These are phyloP conservation scores for Metschnikowia chrysomelidarum DNA, from an alignment of 805 yeast species.

Conservation along the genomic window DNA sequence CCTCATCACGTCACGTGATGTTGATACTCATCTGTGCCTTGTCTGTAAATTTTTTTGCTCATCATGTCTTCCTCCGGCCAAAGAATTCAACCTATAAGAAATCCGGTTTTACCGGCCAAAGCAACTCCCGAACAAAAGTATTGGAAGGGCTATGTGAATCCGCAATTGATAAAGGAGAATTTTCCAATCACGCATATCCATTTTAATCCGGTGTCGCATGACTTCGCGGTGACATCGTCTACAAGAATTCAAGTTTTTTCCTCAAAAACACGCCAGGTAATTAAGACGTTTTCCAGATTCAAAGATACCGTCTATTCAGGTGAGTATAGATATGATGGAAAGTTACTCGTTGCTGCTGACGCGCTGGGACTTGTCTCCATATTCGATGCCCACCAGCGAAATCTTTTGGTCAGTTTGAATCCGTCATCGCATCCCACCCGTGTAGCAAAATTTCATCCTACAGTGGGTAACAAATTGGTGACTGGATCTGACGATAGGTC, in stretches of 20 bases:
- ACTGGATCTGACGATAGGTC: slow-evolving; percentile 91
- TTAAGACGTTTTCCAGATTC: slow-evolving; percentile 81
- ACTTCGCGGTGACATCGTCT: slow-evolving; percentile 90
- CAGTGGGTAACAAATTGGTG: slow-evolving; percentile 66
- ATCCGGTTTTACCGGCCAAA: slow-evolving; percentile 76
- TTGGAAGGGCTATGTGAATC: slow-evolving; percentile 83
- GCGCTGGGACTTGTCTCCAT: slow-evolving; percentile 91
- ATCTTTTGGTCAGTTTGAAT: slow-evolving; percentile 71
- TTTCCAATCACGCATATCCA: slow-evolving; percentile 85
- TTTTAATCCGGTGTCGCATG: slow-evolving; percentile 81
- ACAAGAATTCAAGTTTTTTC: slow-evolving; percentile 91
- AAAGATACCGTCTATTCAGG: slow-evolving; percentile 92
- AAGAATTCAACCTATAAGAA: slow-evolving; percentile 62
- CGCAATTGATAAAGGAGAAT: slow-evolving; percentile 90
- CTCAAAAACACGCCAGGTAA: slow-evolving; percentile 89
- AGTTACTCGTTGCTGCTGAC: slow-evolving; percentile 89
- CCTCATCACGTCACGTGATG: no score
- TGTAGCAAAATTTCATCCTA: slow-evolving; percentile 88
- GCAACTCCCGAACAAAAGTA: slow-evolving; percentile 91
- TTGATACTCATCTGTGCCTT: no score
- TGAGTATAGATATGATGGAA: slow-evolving; percentile 89
- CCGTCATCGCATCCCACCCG: slow-evolving; percentile 90
- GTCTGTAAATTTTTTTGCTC: no score
- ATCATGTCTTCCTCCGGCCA: slow-evolving; percentile 80
- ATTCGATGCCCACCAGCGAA: slow-evolving; percentile 76